Evolutionary conservation across 805 yeast genomes (phyloP).

Genomic region (Wickerhamomyces subpelliculosus): DNA sequence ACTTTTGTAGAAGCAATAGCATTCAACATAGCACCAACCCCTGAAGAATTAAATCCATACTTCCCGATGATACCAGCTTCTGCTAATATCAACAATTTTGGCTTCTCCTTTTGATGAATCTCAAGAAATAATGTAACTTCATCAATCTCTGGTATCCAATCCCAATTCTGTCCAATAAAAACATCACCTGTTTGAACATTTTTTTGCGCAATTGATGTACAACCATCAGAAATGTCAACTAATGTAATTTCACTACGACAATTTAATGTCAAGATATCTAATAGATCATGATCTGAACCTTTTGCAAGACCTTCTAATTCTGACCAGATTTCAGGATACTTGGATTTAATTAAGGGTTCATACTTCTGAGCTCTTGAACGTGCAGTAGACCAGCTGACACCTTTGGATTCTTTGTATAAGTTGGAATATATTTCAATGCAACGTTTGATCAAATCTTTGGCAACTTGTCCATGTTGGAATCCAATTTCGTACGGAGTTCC

Average conservation of each 20-base stretch:
- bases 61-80: constrained; percentile 22
- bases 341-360: constrained; percentile 20
- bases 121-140: constrained; percentile 20
- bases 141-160: constrained; percentile 27
- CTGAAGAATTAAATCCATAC: constrained; percentile 16
- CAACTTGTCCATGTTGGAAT: constrained; percentile 27
- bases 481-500: constrained; percentile 27
- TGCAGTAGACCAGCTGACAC: constrained; percentile 25
- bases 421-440: constrained; percentile 24
- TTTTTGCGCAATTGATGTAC: constrained; percentile 27
- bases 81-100: constrained; percentile 19
- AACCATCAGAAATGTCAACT: constrained; percentile 30
- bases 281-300: constrained; percentile 25
- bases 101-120: constrained; percentile 16
- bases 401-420: constrained; percentile 19
- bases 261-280: constrained; percentile 32
- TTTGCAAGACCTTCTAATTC: constrained; percentile 32
- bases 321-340: constrained; percentile 25
- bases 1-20: constrained; percentile 21
- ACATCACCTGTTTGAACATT: constrained; percentile 16
- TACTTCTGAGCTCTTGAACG: constrained; percentile 21
- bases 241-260: constrained; percentile 32
- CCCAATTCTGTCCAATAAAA: constrained; percentile 34
- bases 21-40: constrained; percentile 17
- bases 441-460: constrained; percentile 22